Evolutionary conservation across 805 yeast species (phyloP).

Genomic region (Naumovozyma baii): DNA sequence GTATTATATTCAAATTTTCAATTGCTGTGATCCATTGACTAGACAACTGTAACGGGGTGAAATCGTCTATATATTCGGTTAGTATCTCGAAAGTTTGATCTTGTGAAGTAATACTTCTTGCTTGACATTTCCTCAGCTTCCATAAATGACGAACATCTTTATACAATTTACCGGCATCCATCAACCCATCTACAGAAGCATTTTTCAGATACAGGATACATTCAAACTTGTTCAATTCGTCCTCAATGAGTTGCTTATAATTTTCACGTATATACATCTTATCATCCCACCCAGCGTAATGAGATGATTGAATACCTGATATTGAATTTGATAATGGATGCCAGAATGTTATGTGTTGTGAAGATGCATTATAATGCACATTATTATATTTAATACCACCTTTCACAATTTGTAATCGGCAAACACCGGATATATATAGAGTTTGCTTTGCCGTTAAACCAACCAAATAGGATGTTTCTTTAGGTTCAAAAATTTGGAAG

Average conservation of each 20-base stretch:
- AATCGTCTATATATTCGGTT: conserved; percentile 5
- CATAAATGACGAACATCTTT: conserved; percentile 18
- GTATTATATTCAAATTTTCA: conserved; percentile 16
- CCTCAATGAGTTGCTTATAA: conserved; percentile 4
- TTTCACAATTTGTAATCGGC: conserved; percentile 21
- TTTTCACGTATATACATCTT: conserved; percentile 6
- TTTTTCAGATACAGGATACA: conserved; percentile 19
- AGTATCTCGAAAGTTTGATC: conserved; percentile 11
- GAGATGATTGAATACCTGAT: conserved; percentile 22
- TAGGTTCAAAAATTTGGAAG: conserved; percentile 7
- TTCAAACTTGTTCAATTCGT: conserved; percentile 10
- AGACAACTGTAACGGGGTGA: conserved; percentile 12
- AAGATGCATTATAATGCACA: conserved; percentile 25
- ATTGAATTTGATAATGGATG: conserved; percentile 25
- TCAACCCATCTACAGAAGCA: conserved; percentile 9
- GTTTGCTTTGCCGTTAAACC: conserved; percentile 20
- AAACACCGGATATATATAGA: conserved; percentile 21
- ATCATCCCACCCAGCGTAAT: conserved; percentile 29
- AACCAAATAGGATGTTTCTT: conserved; percentile 9
- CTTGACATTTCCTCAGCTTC: conserved; percentile 9
- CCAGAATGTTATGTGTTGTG: conserved; percentile 14
- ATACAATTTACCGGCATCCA: conserved; percentile 9
- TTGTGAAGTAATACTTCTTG: conserved; percentile 2
- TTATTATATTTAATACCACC: conserved; percentile 28
- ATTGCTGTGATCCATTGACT: conserved; percentile 16